phyloP scores from a whole-genome alignment of 805 yeast genomes.

The Saturnispora ahearnii region DNA sequence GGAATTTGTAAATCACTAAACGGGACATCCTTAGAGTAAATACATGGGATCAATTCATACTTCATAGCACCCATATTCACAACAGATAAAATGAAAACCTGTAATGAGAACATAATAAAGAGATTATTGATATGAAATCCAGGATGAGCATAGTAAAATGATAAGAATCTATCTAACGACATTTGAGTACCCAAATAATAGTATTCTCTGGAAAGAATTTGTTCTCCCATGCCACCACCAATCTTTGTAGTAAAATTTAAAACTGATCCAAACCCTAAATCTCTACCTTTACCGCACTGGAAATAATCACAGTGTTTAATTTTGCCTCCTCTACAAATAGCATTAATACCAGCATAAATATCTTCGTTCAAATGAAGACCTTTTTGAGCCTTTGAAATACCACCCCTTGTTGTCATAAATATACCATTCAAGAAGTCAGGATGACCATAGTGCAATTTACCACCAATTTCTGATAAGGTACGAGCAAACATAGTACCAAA shows the following conservation, averaged over 20 bases:
- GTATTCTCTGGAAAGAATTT: constrained; percentile 83
- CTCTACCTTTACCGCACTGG: constrained; percentile 97
- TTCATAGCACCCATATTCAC: constrained; percentile 72
- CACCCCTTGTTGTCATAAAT: constrained; percentile 93
- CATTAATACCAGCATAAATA: constrained; percentile 93
- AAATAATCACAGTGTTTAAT: constrained; percentile 93
- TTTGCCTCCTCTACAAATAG: constrained; percentile 80
- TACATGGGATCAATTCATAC: constrained; percentile 63
- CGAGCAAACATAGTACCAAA: constrained; percentile 94
- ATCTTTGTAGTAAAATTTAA: constrained; percentile 90
- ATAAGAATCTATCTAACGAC: constrained; percentile 81
- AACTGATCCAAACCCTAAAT: constrained; percentile 86
- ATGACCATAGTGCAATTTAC: constrained; percentile 91
- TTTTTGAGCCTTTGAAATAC: constrained; percentile 89
- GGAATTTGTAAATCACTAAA: constrained; percentile 69
- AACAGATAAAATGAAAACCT: constrained; percentile 71
- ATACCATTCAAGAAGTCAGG: constrained; percentile 89
- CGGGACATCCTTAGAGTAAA: constrained; percentile 56
- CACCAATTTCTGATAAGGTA: constrained; percentile 88
- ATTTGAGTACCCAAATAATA: constrained; percentile 83
- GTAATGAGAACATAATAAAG: constrained; percentile 81
- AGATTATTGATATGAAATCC: constrained; percentile 92
- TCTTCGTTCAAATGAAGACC: constrained; percentile 92
- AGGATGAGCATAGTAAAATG: constrained; percentile 94
- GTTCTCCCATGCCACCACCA: constrained; percentile 99